Evolutionary conservation across 1,284 basidiomycete species (phyloP).

Genomic region (Papiliotrema terrestris): DNA sequence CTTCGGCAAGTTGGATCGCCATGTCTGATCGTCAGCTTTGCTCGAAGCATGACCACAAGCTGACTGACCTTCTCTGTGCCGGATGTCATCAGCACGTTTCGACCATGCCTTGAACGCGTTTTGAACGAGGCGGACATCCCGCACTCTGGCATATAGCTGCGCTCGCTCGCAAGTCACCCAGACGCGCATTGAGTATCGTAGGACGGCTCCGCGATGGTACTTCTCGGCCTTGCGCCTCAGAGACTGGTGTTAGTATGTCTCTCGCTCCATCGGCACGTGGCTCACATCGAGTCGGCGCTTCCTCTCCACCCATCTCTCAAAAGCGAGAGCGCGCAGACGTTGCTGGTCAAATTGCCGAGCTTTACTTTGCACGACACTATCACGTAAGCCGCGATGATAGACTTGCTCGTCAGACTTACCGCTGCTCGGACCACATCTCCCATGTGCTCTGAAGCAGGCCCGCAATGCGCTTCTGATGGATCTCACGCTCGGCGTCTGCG

Average conservation of each 20-base stretch:
- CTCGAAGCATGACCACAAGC: not conserved
- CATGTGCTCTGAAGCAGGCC: not conserved
- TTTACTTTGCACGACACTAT: not conserved
- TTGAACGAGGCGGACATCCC: slow-evolving; percentile 9
- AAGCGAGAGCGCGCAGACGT: not conserved
- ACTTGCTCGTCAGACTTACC: not conserved
- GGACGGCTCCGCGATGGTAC: not conserved
- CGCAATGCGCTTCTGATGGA: not conserved
- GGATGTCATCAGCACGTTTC: too few relatives aligned
- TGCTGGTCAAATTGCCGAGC: not conserved
- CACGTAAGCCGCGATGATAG: not conserved
- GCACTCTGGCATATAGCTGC: not conserved
- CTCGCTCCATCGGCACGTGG: not conserved
- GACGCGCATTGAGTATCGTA: not conserved
- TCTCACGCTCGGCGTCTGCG: not conserved
- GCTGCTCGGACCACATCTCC: not conserved
- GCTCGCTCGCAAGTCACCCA: slow-evolving; percentile 6
- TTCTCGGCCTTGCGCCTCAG: not conserved
- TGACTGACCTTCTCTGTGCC: not conserved
- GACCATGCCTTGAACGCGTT: slow-evolving; percentile 13
- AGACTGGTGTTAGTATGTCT: not conserved
- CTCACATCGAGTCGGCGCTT: not conserved
- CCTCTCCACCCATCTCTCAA: not conserved
- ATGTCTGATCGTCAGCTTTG: not conserved
- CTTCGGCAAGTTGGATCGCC: not conserved